A percentile compares a stretch with the other conserved stretches of the same genome.
phyloP scores from a whole-genome alignment of 768 basidiomycete species.

The Lentinula aciculospora region DNA sequence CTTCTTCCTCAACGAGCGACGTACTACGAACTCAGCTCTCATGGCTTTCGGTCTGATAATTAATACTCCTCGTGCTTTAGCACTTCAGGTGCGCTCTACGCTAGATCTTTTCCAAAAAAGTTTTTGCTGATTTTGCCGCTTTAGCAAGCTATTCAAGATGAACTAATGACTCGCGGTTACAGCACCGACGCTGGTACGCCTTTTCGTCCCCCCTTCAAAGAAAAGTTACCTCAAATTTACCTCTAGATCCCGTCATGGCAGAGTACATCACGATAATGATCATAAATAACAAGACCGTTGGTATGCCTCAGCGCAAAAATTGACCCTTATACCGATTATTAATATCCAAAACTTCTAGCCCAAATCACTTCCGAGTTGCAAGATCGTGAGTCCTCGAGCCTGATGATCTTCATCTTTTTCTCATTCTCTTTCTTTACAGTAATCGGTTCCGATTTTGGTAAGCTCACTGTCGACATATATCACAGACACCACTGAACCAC shows the following conservation, averaged over 20 bases:
- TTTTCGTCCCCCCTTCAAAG: constrained; percentile 15
- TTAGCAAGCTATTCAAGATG: constrained; percentile 76
- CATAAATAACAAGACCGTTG: constrained; percentile 82
- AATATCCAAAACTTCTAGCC: constrained; percentile 32
- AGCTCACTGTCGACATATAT: constrained; percentile 16
- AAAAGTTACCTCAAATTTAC: constrained; percentile 10
- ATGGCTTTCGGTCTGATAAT: constrained; percentile 78
- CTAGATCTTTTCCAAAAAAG: not conserved
- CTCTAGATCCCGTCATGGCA: constrained; percentile 81
- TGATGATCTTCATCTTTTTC: not conserved
- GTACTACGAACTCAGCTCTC: constrained; percentile 2
- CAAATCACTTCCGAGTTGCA: constrained; percentile 87
- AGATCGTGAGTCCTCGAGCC: constrained; percentile 49
- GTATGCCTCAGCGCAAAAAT: constrained; percentile 35
- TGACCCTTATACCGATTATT: constrained; percentile 4
- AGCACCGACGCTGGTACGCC: constrained; percentile 73
- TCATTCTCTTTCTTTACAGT: constrained; percentile 26
- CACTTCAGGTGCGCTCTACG: constrained; percentile 52
- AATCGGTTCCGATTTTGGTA: constrained; percentile 83
- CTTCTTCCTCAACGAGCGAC: constrained; percentile 21
- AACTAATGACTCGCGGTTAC: constrained; percentile 69
- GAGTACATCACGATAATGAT: constrained; percentile 96
- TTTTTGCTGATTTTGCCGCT: constrained; percentile 12
- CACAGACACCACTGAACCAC: not conserved
- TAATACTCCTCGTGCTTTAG: constrained; percentile 68